A percentile compares a stretch with the other conserved stretches of the same genome.
Evolutionary conservation across 352 stramenopile genomes (phyloP).

Genomic region (Globisporangium okanoganense): DNA sequence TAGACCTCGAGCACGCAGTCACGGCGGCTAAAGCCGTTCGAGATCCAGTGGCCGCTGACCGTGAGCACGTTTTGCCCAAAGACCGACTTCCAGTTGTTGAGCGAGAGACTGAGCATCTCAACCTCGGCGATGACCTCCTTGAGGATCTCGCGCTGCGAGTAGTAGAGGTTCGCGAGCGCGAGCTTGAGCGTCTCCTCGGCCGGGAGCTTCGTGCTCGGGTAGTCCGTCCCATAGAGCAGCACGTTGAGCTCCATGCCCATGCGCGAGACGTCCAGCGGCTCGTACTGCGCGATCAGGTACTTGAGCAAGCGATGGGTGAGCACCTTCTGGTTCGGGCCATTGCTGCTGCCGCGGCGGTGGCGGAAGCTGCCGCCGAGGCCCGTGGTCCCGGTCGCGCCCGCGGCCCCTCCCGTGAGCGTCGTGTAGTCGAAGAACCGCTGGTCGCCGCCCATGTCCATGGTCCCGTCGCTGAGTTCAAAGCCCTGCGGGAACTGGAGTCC

Average conservation of each 20-base stretch:
- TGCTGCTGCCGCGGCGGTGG: slow-evolving; percentile 21
- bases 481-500: slow-evolving; percentile 50
- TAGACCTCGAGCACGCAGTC: slow-evolving; percentile 80
- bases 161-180: slow-evolving; percentile 70
- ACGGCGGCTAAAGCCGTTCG: slow-evolving; percentile 60
- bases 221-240: slow-evolving; percentile 47
- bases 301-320: slow-evolving; percentile 68
- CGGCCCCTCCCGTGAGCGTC: slow-evolving; percentile 15
- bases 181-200: slow-evolving; percentile 70
- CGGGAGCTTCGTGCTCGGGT: slow-evolving; percentile 41
- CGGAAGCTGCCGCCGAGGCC: slow-evolving; percentile 3
- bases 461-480: slow-evolving; percentile 47
- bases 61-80: slow-evolving; percentile 80
- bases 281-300: slow-evolving; percentile 76
- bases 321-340: slow-evolving; percentile 45
- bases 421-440: slow-evolving; percentile 56
- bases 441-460: slow-evolving; percentile 45
- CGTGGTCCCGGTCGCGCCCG: neutral
- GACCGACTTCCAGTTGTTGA: slow-evolving; percentile 80
- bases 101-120: slow-evolving; percentile 65
- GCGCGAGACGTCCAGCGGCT: slow-evolving; percentile 62
- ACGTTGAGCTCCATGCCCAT: slow-evolving; percentile 61
- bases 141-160: slow-evolving; percentile 75
- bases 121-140: slow-evolving; percentile 77
- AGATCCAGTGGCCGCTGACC: slow-evolving; percentile 78